Conservation (phyloP, 148 eudicot species). For the Silene uniflora region DNA sequence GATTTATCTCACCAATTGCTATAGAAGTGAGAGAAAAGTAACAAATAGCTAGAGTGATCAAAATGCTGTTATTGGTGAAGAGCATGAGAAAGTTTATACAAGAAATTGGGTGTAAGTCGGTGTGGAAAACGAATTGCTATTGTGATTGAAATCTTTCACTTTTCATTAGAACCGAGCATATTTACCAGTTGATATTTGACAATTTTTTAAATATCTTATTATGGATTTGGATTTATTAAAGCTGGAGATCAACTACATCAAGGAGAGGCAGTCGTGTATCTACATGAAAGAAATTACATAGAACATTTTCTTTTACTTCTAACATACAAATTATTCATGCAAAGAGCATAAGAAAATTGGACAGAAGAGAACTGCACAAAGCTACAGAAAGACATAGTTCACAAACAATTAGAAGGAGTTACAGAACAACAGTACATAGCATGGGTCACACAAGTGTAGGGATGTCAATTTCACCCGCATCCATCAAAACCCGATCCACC, state of each 20-base stretch:
- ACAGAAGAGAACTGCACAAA: neutral
- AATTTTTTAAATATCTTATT: neutral
- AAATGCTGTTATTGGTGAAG: neutral
- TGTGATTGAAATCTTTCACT: neutral
- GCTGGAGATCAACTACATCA: neutral
- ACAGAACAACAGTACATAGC: neutral
- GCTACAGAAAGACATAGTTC: neutral
- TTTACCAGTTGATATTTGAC: neutral
- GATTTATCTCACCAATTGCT: too few relatives aligned
- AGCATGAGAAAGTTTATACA: neutral
- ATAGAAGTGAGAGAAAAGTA: neutral
- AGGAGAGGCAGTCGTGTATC: neutral
- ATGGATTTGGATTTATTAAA: neutral
- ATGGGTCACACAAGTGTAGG: neutral
- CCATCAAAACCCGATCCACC: too few relatives aligned
- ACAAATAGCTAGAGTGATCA: neutral
- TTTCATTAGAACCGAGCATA: neutral
- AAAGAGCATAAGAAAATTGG: neutral
- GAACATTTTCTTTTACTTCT: neutral
- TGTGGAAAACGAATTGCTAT: neutral
- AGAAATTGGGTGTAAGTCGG: neutral
- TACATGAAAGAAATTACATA: neutral
- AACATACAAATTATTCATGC: neutral
- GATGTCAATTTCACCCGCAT: too few relatives aligned
- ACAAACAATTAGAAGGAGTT: neutral